Conservation (phyloP, 495 filamentous ascomycete species). For the Trichoderma orchidacearum region DNA sequence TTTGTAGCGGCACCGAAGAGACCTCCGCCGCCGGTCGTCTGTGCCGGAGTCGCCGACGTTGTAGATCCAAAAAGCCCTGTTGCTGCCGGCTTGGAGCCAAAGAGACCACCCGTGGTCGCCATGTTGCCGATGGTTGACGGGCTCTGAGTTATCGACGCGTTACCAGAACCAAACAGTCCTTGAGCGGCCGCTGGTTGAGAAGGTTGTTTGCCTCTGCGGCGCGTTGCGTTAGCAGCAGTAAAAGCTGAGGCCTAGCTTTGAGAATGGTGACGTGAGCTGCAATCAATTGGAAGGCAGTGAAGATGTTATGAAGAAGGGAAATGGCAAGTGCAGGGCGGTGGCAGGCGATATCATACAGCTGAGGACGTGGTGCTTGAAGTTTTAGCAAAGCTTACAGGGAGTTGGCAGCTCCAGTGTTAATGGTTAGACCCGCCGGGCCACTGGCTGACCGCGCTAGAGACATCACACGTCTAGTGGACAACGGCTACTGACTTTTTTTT, state of each 20-base stretch:
- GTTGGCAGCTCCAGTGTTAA: conserved; percentile 66
- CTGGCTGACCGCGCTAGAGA: conserved; percentile 46
- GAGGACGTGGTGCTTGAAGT: not conserved
- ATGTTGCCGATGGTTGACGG: not conserved
- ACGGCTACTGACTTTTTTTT: not conserved
- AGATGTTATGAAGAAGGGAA: not conserved
- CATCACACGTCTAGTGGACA: conserved; percentile 14
- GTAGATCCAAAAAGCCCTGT: conserved; percentile 1
- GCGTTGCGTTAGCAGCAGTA: conserved; percentile 6
- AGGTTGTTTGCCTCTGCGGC: conserved; percentile 19
- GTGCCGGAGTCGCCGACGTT: conserved; percentile 10
- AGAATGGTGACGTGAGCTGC: not conserved
- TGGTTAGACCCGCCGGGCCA: conserved; percentile 54
- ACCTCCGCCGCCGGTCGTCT: not conserved
- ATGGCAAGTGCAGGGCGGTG: not conserved
- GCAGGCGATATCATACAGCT: not conserved
- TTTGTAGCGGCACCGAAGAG: not conserved
- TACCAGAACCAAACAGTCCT: conserved; percentile 13
- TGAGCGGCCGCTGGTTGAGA: conserved; percentile 25
- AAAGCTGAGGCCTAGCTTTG: conserved; percentile 1
- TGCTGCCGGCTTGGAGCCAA: conserved; percentile 17
- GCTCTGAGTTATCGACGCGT: not conserved
- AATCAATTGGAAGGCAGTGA: not conserved
- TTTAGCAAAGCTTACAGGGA: conserved; percentile 37
- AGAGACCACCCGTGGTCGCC: conserved; percentile 30